A percentile compares a stretch with the other conserved stretches of the same genome.
These are phyloP conservation scores for Cutaneotrichosporon arboriforme DNA, from an alignment of 1,284 basidiomycete species.

Conservation along the genomic window DNA sequence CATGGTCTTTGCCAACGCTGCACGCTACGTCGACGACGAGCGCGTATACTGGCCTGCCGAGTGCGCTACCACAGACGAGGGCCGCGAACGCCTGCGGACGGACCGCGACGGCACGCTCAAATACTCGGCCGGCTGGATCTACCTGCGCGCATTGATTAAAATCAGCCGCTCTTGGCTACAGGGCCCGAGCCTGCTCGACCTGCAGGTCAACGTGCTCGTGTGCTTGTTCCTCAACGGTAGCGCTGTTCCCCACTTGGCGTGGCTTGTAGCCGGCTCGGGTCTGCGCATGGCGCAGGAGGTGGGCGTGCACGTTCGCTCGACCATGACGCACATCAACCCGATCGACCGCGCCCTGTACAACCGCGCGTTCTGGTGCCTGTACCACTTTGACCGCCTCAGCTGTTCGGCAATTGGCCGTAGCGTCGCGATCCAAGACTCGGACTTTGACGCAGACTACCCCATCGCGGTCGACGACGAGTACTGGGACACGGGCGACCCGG, in stretches of 20 bases:
- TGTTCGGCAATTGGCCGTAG: conserved; percentile 71
- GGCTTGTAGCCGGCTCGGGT: conserved; percentile 66
- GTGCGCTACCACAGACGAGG: conserved; percentile 39
- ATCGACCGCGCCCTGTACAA: conserved; percentile 65
- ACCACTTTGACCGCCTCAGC: conserved; percentile 52
- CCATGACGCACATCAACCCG: conserved; percentile 33
- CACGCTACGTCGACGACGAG: conserved; percentile 62
- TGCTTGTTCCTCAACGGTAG: conserved; percentile 54
- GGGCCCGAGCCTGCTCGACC: conserved; percentile 64
- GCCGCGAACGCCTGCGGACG: conserved; percentile 29
- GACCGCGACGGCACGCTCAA: conserved; percentile 39
- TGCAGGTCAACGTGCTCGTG: conserved; percentile 57
- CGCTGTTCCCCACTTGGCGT: conserved; percentile 63
- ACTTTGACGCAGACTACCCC: conserved; percentile 72
- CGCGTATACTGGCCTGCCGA: conserved; percentile 53
- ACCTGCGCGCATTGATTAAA: conserved; percentile 60
- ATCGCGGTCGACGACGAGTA: conserved; percentile 81
- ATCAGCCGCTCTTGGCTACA: conserved; percentile 54
- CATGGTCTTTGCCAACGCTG: conserved; percentile 67
- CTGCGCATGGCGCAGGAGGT: conserved; percentile 57
- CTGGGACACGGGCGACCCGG: conserved; percentile 56
- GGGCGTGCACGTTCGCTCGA: conserved; percentile 44
- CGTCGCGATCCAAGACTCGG: conserved; percentile 76
- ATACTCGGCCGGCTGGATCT: conserved; percentile 68
- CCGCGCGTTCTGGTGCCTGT: conserved; percentile 67